Percentiles rank a stretch among this genome's conserved stretches.
phyloP scores from a whole-genome alignment of 1,139 yeast genomes.

The Kluyveromyces sp. region DNA sequence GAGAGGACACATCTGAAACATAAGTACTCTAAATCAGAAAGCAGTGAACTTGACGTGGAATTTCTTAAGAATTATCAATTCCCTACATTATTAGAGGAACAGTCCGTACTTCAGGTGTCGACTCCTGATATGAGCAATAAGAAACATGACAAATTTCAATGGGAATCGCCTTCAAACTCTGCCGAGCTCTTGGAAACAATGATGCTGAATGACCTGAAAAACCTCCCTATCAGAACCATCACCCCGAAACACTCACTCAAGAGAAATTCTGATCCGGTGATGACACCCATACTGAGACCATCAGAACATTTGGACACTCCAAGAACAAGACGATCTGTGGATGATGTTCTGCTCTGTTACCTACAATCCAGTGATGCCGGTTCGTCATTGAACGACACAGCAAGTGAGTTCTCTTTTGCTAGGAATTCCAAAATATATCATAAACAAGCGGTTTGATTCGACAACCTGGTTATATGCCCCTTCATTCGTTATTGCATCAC shows the following conservation, averaged over 20 bases:
- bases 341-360: conserved; percentile 26
- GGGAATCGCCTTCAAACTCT: conserved; percentile 13
- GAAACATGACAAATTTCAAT: conserved; percentile 11
- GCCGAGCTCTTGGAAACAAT: conserved; percentile 10
- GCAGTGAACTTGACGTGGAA: conserved; percentile 21
- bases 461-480: not conserved
- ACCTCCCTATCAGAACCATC: not conserved
- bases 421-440: conserved; percentile 6
- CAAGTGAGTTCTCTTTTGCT: conserved; percentile 12
- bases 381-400: conserved; percentile 8
- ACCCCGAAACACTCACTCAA: conserved; percentile 5
- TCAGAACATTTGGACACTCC: conserved; percentile 15
- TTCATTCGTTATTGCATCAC: conserved; percentile 1
- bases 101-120: conserved; percentile 7
- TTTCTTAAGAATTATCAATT: conserved; percentile 25
- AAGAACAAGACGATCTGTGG: conserved; percentile 22
- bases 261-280: conserved; percentile 16
- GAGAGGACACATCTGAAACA: conserved; percentile 15
- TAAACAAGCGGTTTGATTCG: conserved; percentile 5
- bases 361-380: conserved; percentile 20
- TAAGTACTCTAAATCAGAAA: conserved; percentile 14
- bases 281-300: conserved; percentile 19
- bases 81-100: conserved; percentile 26
- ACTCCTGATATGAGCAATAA: conserved; percentile 9
- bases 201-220: conserved; percentile 4